A percentile compares a stretch with the other conserved stretches of the same genome.
Evolutionary conservation across 2,329 filamentous ascomycete genomes (phyloP).

Genomic region (Fusarium albidum): DNA sequence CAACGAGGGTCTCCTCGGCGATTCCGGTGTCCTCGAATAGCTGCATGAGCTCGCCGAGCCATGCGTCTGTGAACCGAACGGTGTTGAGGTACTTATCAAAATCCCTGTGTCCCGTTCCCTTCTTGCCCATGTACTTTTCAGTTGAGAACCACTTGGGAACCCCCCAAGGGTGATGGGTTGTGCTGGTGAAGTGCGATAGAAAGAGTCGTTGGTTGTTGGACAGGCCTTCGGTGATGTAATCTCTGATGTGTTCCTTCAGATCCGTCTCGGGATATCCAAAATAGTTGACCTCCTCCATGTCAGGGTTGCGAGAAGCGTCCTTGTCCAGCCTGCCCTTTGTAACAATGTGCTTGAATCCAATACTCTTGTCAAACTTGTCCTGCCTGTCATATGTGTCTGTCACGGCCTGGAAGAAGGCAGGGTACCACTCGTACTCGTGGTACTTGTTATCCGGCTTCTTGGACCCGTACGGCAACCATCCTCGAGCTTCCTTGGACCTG

Average conservation of each 20-base stretch:
- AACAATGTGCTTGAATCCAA: constrained; percentile 45
- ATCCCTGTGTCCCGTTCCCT: constrained; percentile 37
- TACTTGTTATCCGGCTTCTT: constrained; percentile 29
- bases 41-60: constrained; percentile 44
- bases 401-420: constrained; percentile 46
- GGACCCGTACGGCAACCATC: constrained; percentile 15
- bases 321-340: constrained; percentile 40
- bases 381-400: constrained; percentile 46
- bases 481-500: constrained; percentile 6
- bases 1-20: constrained; percentile 44
- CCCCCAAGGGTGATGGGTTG: constrained; percentile 45
- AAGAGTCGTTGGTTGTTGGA: constrained; percentile 45
- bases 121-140: constrained; percentile 35
- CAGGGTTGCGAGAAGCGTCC: constrained; percentile 27
- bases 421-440: constrained; percentile 41
- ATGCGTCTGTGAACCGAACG: constrained; percentile 42
- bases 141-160: constrained; percentile 37
- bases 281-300: constrained; percentile 41
- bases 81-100: constrained; percentile 46
- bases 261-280: constrained; percentile 45
- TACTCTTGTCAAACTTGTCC: constrained; percentile 39
- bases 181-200: constrained; percentile 47
- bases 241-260: constrained; percentile 43
- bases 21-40: constrained; percentile 44
- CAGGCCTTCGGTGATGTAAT: constrained; percentile 41